Conservation (phyloP, 306 rosid species). For the Pterocarpus santalinus region DNA sequence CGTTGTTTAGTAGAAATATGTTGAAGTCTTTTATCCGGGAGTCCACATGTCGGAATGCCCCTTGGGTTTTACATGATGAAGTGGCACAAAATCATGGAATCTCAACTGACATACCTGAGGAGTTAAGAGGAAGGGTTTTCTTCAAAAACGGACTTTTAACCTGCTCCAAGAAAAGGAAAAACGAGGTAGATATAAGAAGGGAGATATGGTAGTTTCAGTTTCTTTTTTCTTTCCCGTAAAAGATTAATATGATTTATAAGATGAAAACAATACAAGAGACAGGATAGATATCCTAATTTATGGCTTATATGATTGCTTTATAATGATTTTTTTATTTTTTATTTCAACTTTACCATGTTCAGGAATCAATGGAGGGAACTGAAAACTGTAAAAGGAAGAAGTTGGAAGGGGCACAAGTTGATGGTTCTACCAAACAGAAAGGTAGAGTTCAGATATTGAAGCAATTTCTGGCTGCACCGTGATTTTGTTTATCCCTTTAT, state of each 20-base stretch:
- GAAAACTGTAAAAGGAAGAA: constrained; percentile 63
- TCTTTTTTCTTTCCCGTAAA: constrained; percentile 4
- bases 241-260: neutral
- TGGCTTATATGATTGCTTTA: constrained; percentile 17
- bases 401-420: constrained; percentile 43
- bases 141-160: constrained; percentile 74
- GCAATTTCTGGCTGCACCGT: constrained; percentile 34
- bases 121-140: constrained; percentile 65
- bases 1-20: constrained; percentile 75
- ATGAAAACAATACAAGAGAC: neutral
- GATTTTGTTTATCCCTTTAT: constrained; percentile 18
- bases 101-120: constrained; percentile 75
- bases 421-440: constrained; percentile 54
- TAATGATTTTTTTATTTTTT: constrained; percentile 24
- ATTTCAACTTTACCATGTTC: constrained; percentile 53
- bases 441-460: constrained; percentile 52
- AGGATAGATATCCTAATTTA: constrained; percentile 23
- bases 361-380: constrained; percentile 58
- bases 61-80: constrained; percentile 89
- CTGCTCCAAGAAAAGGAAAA: constrained; percentile 75
- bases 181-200: constrained; percentile 51
- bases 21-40: constrained; percentile 92
- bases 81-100: constrained; percentile 81
- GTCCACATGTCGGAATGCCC: constrained; percentile 87
- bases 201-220: constrained; percentile 39